Conservation (phyloP, 805 yeast species). For the Novakomyces olei region DNA sequence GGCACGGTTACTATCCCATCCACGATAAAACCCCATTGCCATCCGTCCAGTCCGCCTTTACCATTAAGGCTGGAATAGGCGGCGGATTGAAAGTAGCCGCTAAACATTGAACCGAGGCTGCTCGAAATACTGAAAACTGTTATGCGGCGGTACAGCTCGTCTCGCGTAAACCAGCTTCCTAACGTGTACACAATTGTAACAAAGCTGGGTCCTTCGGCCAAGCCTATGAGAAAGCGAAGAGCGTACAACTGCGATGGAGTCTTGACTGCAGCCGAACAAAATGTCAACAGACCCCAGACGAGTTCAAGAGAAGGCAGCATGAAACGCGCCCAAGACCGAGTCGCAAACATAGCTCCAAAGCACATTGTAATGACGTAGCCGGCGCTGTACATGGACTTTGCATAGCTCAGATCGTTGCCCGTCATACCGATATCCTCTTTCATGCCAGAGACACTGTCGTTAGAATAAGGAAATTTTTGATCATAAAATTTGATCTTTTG, state of each 20-base stretch:
- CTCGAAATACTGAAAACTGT: slow-evolving; percentile 4
- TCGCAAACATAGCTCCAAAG: slow-evolving; percentile 27
- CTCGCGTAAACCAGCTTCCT: slow-evolving; percentile 34
- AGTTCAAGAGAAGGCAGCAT: slow-evolving; percentile 29
- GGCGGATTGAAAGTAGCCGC: slow-evolving; percentile 36
- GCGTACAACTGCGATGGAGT: slow-evolving; percentile 23
- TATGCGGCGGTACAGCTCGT: slow-evolving; percentile 28
- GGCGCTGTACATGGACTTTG: slow-evolving; percentile 28
- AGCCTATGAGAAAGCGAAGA: slow-evolving; percentile 24
- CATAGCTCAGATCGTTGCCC: slow-evolving; percentile 23
- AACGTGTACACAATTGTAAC: slow-evolving; percentile 14
- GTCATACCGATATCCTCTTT: slow-evolving; percentile 21
- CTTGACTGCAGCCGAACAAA: slow-evolving; percentile 26
- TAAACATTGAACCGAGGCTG: slow-evolving; percentile 11
- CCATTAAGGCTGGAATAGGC: slow-evolving; percentile 25
- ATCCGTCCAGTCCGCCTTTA: slow-evolving; percentile 21
- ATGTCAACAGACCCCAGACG: slow-evolving; percentile 24
- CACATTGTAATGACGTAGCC: slow-evolving; percentile 29
- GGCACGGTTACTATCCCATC: slow-evolving; percentile 33
- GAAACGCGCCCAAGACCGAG: slow-evolving; percentile 28
- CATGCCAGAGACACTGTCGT: slow-evolving; percentile 22
- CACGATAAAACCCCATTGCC: slow-evolving; percentile 36
- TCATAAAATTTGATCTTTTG: no score
- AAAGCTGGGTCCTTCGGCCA: slow-evolving; percentile 2
- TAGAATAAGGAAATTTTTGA: no score